phyloP scores from a whole-genome alignment of 2,329 filamentous ascomycete genomes.

The Sphaerulina populicola region DNA sequence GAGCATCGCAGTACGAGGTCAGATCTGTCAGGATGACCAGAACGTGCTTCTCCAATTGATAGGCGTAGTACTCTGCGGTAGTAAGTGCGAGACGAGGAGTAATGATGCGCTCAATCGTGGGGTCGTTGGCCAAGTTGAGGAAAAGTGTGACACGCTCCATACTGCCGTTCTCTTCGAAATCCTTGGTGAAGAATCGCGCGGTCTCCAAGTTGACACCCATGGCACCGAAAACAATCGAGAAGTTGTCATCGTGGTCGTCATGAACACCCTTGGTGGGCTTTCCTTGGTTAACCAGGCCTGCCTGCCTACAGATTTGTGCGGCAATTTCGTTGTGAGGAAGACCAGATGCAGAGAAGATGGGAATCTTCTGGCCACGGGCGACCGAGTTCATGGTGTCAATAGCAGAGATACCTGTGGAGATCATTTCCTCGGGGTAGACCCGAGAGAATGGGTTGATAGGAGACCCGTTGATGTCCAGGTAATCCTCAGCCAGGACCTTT shows the following conservation, averaged over 20 bases:
- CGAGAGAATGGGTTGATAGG: constrained; percentile 97
- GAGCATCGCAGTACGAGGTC: constrained; percentile 94
- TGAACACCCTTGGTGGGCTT: constrained; percentile 79
- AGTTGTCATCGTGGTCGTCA: constrained; percentile 97
- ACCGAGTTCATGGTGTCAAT: constrained; percentile 93
- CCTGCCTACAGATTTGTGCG: constrained; percentile 96
- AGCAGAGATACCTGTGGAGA: constrained; percentile 96
- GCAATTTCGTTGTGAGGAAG: constrained; percentile 99
- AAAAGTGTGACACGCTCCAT: constrained; percentile 96
- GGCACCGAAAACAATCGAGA: constrained; percentile 97
- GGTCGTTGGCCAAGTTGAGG: constrained; percentile 98
- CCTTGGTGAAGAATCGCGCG: constrained; percentile 92
- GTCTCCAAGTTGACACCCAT: constrained; percentile 99
- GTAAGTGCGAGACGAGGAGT: constrained; percentile 96
- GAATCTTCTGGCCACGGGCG: constrained; percentile 97
- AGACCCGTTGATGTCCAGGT: constrained; percentile 96
- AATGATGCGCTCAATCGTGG: constrained; percentile 99
- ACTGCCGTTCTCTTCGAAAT: constrained; percentile 98
- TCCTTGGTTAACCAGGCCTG: constrained; percentile 60
- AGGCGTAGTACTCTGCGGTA: constrained; percentile 98
- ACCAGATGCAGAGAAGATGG: constrained; percentile 97
- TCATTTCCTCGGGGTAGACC: constrained; percentile 99
- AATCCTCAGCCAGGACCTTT: constrained; percentile 95
- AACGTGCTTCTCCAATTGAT: constrained; percentile 99
- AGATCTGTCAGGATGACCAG: constrained; percentile 97